phyloP scores from a whole-genome alignment of 148 eudicot species.

The Fagopyrum esculentum region DNA sequence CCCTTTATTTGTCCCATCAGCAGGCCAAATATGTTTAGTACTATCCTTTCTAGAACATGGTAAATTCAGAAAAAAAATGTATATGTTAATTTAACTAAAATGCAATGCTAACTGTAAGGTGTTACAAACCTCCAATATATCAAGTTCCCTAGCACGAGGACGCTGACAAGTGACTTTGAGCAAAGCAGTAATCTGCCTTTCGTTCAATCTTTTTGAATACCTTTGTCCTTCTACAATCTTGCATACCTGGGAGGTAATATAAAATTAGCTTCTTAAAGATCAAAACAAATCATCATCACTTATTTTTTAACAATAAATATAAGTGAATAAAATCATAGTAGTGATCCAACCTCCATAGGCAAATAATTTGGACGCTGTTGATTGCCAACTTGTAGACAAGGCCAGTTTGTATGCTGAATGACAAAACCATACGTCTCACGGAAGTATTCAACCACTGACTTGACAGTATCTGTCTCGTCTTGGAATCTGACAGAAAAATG shows the following conservation, averaged over 20 bases:
- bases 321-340: too few species aligned
- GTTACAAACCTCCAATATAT: conserved; percentile 53
- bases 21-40: not conserved
- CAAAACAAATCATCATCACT: not conserved
- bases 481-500: conserved; percentile 43
- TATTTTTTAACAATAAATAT: not conserved
- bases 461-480: conserved; percentile 68
- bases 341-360: conserved; percentile 70
- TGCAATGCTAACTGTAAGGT: not conserved
- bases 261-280: not conserved
- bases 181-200: not conserved
- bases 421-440: conserved; percentile 63
- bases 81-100: not conserved
- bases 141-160: conserved; percentile 62
- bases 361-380: conserved; percentile 70
- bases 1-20: not conserved
- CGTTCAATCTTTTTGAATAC: conserved; percentile 52
- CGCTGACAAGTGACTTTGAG: conserved; percentile 63
- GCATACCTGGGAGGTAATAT: conserved; percentile 41
- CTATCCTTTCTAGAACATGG: not conserved
- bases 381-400: conserved; percentile 84
- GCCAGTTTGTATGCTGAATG: conserved; percentile 70
- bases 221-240: conserved; percentile 88
- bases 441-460: conserved; percentile 79
- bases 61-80: not conserved